Evolutionary conservation across 2,329 filamentous ascomycete genomes (phyloP).

Genomic region (Elsinoe perseae): DNA sequence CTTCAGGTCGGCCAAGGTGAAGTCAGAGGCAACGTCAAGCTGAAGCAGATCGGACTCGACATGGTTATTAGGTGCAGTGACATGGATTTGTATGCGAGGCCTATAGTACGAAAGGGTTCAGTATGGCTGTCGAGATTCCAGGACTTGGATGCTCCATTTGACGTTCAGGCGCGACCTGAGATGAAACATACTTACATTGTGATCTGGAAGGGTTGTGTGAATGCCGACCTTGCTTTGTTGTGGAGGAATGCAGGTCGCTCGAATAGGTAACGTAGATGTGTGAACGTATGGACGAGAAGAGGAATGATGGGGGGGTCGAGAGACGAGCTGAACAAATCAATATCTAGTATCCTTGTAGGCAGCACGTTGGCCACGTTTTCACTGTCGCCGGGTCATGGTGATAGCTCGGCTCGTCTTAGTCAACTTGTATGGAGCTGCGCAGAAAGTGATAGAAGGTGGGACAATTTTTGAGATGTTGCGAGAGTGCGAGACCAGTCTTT

Average conservation of each 20-base stretch:
- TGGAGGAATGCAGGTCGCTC: slow-evolving; percentile 23
- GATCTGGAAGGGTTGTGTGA: slow-evolving; percentile 11
- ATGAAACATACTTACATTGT: slow-evolving; percentile 5
- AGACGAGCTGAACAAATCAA: slow-evolving; percentile 7
- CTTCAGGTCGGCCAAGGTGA: slow-evolving; percentile 78
- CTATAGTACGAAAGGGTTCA: slow-evolving; percentile 38
- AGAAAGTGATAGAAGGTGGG: slow-evolving; percentile 6
- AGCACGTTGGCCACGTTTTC: slow-evolving; percentile 8
- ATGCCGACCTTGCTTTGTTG: slow-evolving; percentile 20
- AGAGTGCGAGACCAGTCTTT: not conserved
- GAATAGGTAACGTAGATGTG: slow-evolving; percentile 18
- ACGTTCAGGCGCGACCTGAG: not conserved
- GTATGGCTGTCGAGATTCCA: not conserved
- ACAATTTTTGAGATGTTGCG: not conserved
- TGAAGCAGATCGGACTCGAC: slow-evolving; percentile 67
- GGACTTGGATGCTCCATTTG: not conserved
- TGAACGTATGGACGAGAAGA: slow-evolving; percentile 7
- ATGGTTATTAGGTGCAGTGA: slow-evolving; percentile 63
- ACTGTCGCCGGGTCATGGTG: slow-evolving; percentile 5
- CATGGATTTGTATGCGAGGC: slow-evolving; percentile 75
- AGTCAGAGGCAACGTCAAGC: slow-evolving; percentile 73
- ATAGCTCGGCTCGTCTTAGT: slow-evolving; percentile 4
- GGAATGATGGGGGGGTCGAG: slow-evolving; percentile 4
- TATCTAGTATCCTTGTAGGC: slow-evolving; percentile 1
- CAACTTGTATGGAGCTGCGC: slow-evolving; percentile 5